Base-by-base conservation (phyloP, 768 basidiomycete species). In the Rhodotorula sphaerocarpa region DNA sequence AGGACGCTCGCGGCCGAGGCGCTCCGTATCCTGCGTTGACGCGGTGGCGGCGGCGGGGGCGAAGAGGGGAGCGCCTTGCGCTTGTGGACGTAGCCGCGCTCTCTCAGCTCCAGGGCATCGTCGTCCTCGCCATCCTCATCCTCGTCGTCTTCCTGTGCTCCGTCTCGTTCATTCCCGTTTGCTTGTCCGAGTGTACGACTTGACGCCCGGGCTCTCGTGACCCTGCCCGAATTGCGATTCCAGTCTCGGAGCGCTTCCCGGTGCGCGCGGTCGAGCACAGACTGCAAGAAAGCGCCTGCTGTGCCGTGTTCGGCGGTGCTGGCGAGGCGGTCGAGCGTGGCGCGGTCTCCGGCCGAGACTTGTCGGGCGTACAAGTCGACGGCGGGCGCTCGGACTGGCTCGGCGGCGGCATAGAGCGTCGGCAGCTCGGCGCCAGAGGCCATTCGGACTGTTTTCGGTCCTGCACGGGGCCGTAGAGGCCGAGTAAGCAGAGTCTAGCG, bases 341-440 rank as follows among this genome's bases (percentile, higher is more conserved):
- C 33, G 9, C 42, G 47, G 1, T 62, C 50, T 15, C 12, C 3
- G 2, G 36, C 23, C 21, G 47, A 41, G 10, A 39, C 3, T 9
- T 3, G 10, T 2, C 1, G 7, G 0, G 61, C 47, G 20, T 62
- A 47, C 30, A 56, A 50, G 30, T 31, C 15, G 48, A 62, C n/a
- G 10, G 55, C 25, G 2, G 48, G 55, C 1, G 34, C 10, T 2
- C 15, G 5, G 2, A 42, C 47, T 20, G 27, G 41, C 3, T 4
- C 14, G 25, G 51, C 23, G 10, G 41, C 5, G 15, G 54, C 28
- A 34, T 56, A 62, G 48, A 62, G 31, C 21, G 61, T 56, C 0
- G 47, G 46, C 3, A 36, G 9, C 5, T 43, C 53, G 5, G n/a
- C 15, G 7, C 14, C 33, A 25, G 9, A 7, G 6, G 48, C 48